Evolutionary conservation across 495 filamentous ascomycete genomes (phyloP), one percentile per base, ranked within the genome.

Genomic region (Lasiosphaeriaceae sp.): DNA sequence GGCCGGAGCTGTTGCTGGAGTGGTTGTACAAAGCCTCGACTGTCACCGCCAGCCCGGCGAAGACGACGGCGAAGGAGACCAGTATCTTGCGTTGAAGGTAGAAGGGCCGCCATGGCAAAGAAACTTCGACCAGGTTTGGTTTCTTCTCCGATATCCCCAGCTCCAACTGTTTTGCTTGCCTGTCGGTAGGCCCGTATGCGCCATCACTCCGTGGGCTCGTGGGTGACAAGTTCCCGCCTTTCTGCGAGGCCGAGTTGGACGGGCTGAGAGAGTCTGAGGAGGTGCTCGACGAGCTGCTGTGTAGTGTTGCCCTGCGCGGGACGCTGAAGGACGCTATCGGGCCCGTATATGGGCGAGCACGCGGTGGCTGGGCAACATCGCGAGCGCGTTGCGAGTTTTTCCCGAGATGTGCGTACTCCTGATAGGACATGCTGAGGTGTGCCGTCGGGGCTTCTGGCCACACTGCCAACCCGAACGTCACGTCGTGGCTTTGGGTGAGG

Each of bases 71-170:
- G 31, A 66, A 66, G 19, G 57, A 50, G 5, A 43, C 37, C n/a
- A 66, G 48, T 19, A 66, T 57, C 19, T 47, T 57, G 20, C 60
- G 63, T n/a, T 60, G 60, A 3, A 66, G 63, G 51, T 61, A 66
- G 43, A 66, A 62, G 2, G 63, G 63, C 21, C 63, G 60, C 57
- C 60, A 66, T n/a, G 60, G 50, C 16, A 66, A 17, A 9, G 49
- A 11, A 3, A 62, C 54, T 0, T 64, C 61, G 34, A 65, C 44
- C 26, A 62, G 48, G 14, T 62, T 47, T 17, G 60, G 54, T 34
- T 54, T 53, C 45, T 66, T 63, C 20, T 58, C 57, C 20, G 9
- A 31, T 31, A 34, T 29, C 12, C 45, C 48, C 9, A 57, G 29
- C 24, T 65, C 59, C 3, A 55, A 37, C n/a, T 34, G 41, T 29